Percentiles rank a stretch among this genome's conserved stretches.
phyloP scores from a whole-genome alignment of 768 basidiomycete species.

The Hygrocybe punicea region DNA sequence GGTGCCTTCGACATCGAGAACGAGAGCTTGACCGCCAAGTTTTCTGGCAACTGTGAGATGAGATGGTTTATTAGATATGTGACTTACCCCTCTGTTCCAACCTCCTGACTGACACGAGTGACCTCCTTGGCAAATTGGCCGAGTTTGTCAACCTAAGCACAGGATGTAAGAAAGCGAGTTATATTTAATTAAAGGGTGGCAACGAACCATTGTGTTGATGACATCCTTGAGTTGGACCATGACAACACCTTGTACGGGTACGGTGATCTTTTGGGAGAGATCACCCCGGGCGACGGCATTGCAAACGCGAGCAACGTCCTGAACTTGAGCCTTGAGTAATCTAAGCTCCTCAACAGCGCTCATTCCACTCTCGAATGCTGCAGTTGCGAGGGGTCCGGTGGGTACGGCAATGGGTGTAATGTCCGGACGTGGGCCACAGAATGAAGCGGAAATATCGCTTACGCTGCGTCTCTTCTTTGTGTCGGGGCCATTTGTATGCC shows the following conservation, averaged over 20 bases:
- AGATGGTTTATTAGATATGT: slow-evolving; percentile 26
- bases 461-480: slow-evolving; percentile 2
- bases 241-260: slow-evolving; percentile 63
- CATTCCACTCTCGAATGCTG: slow-evolving; percentile 58
- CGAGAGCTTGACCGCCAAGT: slow-evolving; percentile 82
- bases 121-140: slow-evolving; percentile 90
- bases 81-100: slow-evolving; percentile 70
- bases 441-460: background rate
- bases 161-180: background rate
- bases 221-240: slow-evolving; percentile 72
- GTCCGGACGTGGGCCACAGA: background rate
- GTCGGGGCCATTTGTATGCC: slow-evolving; percentile 6
- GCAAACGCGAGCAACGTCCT: slow-evolving; percentile 68
- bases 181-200: background rate
- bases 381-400: slow-evolving; percentile 51
- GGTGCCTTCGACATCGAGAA: slow-evolving; percentile 86
- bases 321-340: slow-evolving; percentile 64
- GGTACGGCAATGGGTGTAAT: slow-evolving; percentile 40
- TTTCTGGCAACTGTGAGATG: slow-evolving; percentile 55
- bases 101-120: slow-evolving; percentile 79
- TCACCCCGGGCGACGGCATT: slow-evolving; percentile 70
- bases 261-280: slow-evolving; percentile 65
- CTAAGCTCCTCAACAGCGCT: slow-evolving; percentile 67
- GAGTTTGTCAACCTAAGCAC: slow-evolving; percentile 50
- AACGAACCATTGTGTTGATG: slow-evolving; percentile 55